Evolutionary conservation across 345 rosid genomes (phyloP), one percentile per base, ranked within the genome.

Genomic region (Lenwebbia sp.): DNA sequence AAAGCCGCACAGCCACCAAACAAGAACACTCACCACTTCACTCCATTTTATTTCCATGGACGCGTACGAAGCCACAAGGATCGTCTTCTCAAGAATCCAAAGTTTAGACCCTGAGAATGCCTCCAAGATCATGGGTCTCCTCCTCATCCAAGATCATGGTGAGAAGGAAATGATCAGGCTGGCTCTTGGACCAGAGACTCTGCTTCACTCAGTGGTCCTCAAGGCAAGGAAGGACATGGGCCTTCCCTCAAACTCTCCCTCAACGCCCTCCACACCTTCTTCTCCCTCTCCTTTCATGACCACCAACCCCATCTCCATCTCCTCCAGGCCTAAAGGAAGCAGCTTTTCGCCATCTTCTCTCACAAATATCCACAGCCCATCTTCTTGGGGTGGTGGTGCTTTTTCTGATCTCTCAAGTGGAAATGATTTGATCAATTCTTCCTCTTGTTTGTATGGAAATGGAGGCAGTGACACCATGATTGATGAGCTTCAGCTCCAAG

Each of bases 131-230:
- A 95, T 96, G 96, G 96, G 98, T 88, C 90, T 95, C 54, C 95
- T 96, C 87, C 94, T 96, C 70, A 93, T 95, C 84, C 97, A 96
- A 89, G 99, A 96, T 85, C 96, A 94, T 51, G 96, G 98, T n/a
- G 99, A 96, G 82, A 95, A 96, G 83, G 99, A 95, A 89, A 95
- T 95, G 98, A 95, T 96, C 87, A 90, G 99, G 84, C 91, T 96
- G 57, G 99, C 98, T 89, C 94, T 94, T 90, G 98, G 98, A 19
- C 96, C 99, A 0, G 98, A 95, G 88, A 86, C 96, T 83, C 92
- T 94, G 85, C 92, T 95, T 60, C 96, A 93, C 90, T 94, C 99
- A 4, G 90, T 96, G 23, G 90, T 94, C 74, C 87, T 92, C 78
- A 94, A 92, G 74, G 95, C 94, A 37, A 92, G 93, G 57, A 94